Evolutionary conservation across 1,284 basidiomycete species (phyloP), one percentile per base, ranked within the genome.

Genomic region (Malassezia psittaci): DNA sequence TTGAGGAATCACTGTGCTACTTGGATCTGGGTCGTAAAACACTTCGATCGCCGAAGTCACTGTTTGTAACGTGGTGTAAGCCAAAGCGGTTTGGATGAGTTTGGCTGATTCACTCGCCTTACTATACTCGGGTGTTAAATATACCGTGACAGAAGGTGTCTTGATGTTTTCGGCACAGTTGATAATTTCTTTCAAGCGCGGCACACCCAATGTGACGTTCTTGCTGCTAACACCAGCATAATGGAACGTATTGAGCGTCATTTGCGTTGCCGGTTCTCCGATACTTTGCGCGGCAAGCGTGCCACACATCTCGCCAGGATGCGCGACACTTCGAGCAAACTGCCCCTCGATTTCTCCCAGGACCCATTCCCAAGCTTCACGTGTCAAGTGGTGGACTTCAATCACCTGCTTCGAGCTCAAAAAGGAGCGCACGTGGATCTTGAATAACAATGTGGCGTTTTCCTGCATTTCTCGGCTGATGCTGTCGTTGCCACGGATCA

Each of bases 161-260:
- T 96, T 96, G 81, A 98, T 96, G 75, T 98, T 93, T 29, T 86
- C 87, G 0, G 94, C 91, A 49, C 96, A 91, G 75, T 98, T 98
- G 80, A 99, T 98, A 67, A 98, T 96, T 78, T 99, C 94, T 76
- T 93, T 85, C 16, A 99, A 80, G 77, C 94, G 91, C 45, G 94
- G 94, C 65, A 99, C 98, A 83, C 94, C 94, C 43, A 99, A 82
- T 0, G 94, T 99, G 63, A 99, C 94, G 76, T 99, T 99, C 44
- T 94, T 93, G 61, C 93, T 93, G 78, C 93, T 93, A 75, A 98
- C 93, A 71, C 93, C 90, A 85, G 70, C 55, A 74, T 98, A 96
- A 79, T 99, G 94, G 83, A 99, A 99, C 8, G 94, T 99, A 76
- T 99, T 99, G 65, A 99, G 79, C 34, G 94, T 99, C 94, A 99